Evolutionary conservation across 1,284 basidiomycete species (phyloP).

Genomic region (Ustilago cynodontis): DNA sequence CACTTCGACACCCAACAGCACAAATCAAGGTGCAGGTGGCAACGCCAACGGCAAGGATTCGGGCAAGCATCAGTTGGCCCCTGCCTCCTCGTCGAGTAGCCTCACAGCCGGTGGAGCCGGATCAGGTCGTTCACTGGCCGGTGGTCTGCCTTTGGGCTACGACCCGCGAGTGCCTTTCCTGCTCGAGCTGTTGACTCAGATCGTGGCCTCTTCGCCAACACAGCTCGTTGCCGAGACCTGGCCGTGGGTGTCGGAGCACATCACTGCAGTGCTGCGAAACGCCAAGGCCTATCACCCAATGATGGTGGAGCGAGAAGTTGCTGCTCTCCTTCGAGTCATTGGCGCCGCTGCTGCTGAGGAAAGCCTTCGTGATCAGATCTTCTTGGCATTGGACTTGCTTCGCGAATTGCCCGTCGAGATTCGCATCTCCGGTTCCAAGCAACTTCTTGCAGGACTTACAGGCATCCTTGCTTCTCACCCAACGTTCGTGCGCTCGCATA

Average conservation of each 20-base stretch:
- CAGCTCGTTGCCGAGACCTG: conserved; percentile 87
- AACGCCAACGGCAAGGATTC: conserved; percentile 37
- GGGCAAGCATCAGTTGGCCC: conserved; percentile 63
- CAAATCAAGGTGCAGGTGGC: conserved; percentile 3
- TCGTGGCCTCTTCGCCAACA: conserved; percentile 76
- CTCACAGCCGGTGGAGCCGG: conserved; percentile 24
- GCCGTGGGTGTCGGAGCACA: conserved; percentile 91
- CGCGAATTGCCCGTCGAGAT: conserved; percentile 82
- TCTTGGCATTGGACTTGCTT: conserved; percentile 89
- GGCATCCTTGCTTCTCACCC: conserved; percentile 81
- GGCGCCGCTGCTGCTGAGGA: conserved; percentile 29
- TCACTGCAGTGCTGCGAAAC: conserved; percentile 82
- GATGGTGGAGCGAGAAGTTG: conserved; percentile 93
- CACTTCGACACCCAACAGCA: conserved; percentile 60
- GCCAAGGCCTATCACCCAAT: conserved; percentile 87
- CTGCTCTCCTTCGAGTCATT: conserved; percentile 70
- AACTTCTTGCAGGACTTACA: conserved; percentile 86
- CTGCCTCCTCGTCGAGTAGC: conserved; percentile 22
- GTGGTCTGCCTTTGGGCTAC: conserved; percentile 76
- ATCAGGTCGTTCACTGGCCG: conserved; percentile 44
- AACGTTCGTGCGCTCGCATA: conserved; percentile 72
- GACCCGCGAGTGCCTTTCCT: conserved; percentile 94
- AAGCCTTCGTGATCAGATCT: conserved; percentile 86
- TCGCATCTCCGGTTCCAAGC: conserved; percentile 87
- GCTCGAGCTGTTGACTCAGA: conserved; percentile 91